These are phyloP conservation scores for Magnolia sinica DNA, from an alignment of 164 flowering plant species.

Conservation along the genomic window DNA sequence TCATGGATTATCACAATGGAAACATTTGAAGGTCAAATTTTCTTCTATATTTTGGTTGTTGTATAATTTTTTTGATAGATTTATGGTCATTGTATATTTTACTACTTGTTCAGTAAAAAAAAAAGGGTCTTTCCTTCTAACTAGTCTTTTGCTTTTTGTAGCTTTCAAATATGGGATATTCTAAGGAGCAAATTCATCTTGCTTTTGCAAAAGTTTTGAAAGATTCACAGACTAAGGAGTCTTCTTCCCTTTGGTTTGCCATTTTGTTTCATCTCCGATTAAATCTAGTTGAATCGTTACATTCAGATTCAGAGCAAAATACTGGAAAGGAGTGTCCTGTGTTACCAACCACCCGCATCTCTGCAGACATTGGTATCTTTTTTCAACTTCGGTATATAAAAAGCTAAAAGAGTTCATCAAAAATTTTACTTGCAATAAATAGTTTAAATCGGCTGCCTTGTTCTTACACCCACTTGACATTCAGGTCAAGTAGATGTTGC, in stretches of 20 bases:
- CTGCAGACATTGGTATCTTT: constrained; percentile 21
- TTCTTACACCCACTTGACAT: not conserved
- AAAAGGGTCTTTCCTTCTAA: not conserved
- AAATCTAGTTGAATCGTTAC: constrained; percentile 39
- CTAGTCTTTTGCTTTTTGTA: constrained; percentile 22
- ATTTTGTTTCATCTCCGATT: constrained; percentile 48
- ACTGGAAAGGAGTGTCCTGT: constrained; percentile 16
- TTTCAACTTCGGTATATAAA: not conserved
- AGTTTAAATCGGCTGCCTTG: not conserved
- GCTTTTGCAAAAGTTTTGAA: constrained; percentile 47
- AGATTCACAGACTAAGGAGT: constrained; percentile 29
- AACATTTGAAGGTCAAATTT: not conserved
- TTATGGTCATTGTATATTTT: not conserved
- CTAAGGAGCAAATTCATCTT: constrained; percentile 41
- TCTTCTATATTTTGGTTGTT: not conserved
- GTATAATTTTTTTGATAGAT: not conserved
- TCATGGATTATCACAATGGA: constrained; percentile 3
- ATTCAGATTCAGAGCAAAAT: constrained; percentile 23
- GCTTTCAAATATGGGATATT: constrained; percentile 49
- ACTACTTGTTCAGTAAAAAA: not conserved
- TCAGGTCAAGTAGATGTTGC: constrained; percentile 26
- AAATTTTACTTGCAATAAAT: not conserved
- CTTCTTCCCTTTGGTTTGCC: constrained; percentile 50
- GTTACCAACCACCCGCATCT: constrained; percentile 16
- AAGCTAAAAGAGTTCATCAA: not conserved